Percentiles rank a stretch among this genome's conserved stretches.
These are phyloP conservation scores for Trifolium pratense DNA, from an alignment of 306 rosid genomes.

Conservation along the genomic window DNA sequence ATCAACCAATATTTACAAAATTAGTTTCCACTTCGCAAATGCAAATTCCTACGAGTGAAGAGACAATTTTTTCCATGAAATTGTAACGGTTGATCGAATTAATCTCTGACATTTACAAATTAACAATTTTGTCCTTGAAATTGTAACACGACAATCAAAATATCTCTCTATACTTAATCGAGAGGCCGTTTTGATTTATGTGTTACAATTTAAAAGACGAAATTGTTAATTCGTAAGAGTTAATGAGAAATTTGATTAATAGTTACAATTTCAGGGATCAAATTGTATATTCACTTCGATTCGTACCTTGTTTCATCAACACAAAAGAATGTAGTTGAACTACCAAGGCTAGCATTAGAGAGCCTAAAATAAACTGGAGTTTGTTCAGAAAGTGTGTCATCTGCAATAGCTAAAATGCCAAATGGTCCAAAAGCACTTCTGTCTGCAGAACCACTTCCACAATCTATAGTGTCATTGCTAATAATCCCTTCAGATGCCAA, in stretches of 20 bases:
- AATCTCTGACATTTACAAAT: background rate
- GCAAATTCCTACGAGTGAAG: too few species aligned
- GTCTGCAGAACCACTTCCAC: constrained; percentile 58
- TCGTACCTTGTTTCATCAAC: constrained; percentile 65
- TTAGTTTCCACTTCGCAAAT: too few species aligned
- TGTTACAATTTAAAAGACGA: background rate
- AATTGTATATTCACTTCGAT: background rate
- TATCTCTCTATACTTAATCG: too few species aligned
- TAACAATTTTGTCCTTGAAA: background rate
- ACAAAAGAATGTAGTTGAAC: constrained; percentile 60
- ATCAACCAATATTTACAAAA: background rate
- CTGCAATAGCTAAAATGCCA: constrained; percentile 72
- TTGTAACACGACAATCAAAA: background rate
- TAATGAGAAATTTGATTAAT: too few species aligned
- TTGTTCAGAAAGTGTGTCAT: constrained; percentile 65
- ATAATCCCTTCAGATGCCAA: constrained; percentile 21
- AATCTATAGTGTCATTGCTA: constrained; percentile 41
- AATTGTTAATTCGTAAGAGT: too few species aligned
- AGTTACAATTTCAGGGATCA: background rate
- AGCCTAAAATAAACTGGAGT: constrained; percentile 66
- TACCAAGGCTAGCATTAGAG: constrained; percentile 43
- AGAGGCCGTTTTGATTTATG: background rate
- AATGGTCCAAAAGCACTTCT: constrained; percentile 75
- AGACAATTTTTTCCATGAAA: too few species aligned
- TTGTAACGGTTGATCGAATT: too few species aligned